Evolutionary conservation across 2,329 filamentous ascomycete genomes (phyloP).

Genomic region (Pseudogymnoascus sp.): DNA sequence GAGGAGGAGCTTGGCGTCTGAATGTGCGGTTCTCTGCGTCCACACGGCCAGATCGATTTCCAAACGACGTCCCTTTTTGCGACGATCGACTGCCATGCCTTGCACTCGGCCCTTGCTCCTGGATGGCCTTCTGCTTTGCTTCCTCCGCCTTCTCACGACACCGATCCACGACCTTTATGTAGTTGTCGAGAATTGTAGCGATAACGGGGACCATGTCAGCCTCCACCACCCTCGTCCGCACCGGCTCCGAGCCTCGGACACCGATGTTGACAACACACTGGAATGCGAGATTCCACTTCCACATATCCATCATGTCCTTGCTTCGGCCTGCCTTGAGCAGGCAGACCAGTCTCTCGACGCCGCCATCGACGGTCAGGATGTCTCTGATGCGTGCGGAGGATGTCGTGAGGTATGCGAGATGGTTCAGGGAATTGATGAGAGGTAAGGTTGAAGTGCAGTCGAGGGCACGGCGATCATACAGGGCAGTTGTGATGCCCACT

Average conservation of each 20-base stretch:
- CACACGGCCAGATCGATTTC: conserved; percentile 45
- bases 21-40: conserved; percentile 55
- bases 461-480: conserved; percentile 94
- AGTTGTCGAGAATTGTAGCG: conserved; percentile 95
- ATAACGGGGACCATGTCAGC: conserved; percentile 99
- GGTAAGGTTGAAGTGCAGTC: conserved; percentile 97
- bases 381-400: conserved; percentile 96
- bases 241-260: conserved; percentile 87
- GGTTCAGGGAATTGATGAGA: conserved; percentile 97
- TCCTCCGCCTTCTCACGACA: conserved; percentile 82
- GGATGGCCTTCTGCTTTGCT: conserved; percentile 56
- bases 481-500: conserved; percentile 94
- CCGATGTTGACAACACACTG: conserved; percentile 99
- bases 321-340: conserved; percentile 96
- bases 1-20: conserved; percentile 74
- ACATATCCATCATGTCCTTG: conserved; percentile 99
- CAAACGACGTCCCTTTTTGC: conserved; percentile 37
- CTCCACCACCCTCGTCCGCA: conserved; percentile 91
- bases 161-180: conserved; percentile 92
- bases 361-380: conserved; percentile 96
- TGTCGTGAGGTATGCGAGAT: conserved; percentile 95
- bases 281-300: conserved; percentile 99
- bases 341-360: conserved; percentile 91
- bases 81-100: conserved; percentile 20
- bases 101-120: conserved; percentile 33